Percentiles rank a stretch among this genome's conserved stretches.
These are phyloP conservation scores for Vaccinium myrtillus DNA, from an alignment of 148 eudicot species.

Conservation along the genomic window DNA sequence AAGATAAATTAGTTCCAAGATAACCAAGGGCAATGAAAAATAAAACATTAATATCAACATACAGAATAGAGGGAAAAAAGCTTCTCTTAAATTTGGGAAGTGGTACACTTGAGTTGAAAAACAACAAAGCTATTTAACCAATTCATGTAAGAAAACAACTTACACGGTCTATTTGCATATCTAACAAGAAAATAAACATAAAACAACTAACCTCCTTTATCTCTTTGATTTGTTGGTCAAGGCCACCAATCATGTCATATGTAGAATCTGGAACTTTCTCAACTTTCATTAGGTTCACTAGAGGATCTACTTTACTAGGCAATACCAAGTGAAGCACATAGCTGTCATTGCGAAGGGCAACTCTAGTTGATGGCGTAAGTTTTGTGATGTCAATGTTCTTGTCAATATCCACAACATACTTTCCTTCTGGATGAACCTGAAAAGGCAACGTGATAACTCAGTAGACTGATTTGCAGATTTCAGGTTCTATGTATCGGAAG, in stretches of 20 bases:
- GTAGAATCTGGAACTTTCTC: conserved; percentile 86
- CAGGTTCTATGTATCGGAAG: neutral
- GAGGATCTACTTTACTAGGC: conserved; percentile 81
- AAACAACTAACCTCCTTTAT: conserved; percentile 57
- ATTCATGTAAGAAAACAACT: neutral
- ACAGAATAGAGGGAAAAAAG: neutral
- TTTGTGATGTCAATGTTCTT: conserved; percentile 73
- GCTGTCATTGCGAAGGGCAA: conserved; percentile 75
- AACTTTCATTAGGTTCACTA: conserved; percentile 86
- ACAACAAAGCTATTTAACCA: neutral
- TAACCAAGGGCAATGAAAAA: neutral
- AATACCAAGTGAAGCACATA: conserved; percentile 71
- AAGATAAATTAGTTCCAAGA: conserved; percentile 10
- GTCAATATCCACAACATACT: conserved; percentile 76
- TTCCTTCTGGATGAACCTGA: conserved; percentile 87
- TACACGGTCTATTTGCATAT: neutral
- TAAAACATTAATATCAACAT: neutral
- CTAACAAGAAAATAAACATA: neutral
- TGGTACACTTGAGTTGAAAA: neutral
- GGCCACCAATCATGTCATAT: conserved; percentile 84
- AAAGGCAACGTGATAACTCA: neutral
- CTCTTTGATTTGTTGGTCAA: conserved; percentile 85
- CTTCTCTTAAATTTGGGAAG: neutral
- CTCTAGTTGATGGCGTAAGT: conserved; percentile 77
- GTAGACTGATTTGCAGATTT: neutral